Evolutionary conservation across 2,329 filamentous ascomycete species (phyloP).

Genomic region (Zalaria sp.): DNA sequence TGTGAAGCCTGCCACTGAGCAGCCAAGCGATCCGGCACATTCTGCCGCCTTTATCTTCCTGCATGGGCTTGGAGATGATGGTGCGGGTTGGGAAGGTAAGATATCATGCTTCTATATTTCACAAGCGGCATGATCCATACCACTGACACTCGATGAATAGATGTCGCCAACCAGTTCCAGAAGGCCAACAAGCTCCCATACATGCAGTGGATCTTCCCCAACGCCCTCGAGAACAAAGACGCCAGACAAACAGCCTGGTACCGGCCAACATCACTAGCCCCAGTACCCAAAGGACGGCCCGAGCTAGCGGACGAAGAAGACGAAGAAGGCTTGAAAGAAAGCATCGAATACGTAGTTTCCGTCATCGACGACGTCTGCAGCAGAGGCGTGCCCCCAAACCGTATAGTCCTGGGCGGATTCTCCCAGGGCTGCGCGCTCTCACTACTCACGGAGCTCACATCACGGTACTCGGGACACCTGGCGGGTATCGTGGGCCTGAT

Average conservation of each 20-base stretch:
- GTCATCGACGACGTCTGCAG: conserved; percentile 27
- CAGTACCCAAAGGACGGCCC: conserved; percentile 22
- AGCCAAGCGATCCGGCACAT: conserved; percentile 20
- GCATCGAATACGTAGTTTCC: conserved; percentile 25
- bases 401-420: conserved; percentile 34
- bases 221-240: conserved; percentile 32
- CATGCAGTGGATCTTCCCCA: conserved; percentile 36
- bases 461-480: conserved; percentile 24
- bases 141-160: conserved; percentile 9
- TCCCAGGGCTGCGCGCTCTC: conserved; percentile 34
- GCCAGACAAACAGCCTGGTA: conserved; percentile 34
- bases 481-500: conserved; percentile 28
- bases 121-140: neutral
- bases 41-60: conserved; percentile 32
- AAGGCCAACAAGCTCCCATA: conserved; percentile 32
- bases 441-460: conserved; percentile 27
- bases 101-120: neutral
- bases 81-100: conserved; percentile 27
- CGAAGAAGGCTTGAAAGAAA: conserved; percentile 27
- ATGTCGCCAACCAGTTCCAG: conserved; percentile 34
- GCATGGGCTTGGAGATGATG: conserved; percentile 33
- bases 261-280: conserved; percentile 25
- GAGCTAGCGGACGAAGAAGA: conserved; percentile 33
- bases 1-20: conserved; percentile 20
- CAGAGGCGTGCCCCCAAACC: conserved; percentile 24